Base-by-base conservation (phyloP, 2,329 filamentous ascomycete genomes). In the Aspergillus quadrilineatus region DNA sequence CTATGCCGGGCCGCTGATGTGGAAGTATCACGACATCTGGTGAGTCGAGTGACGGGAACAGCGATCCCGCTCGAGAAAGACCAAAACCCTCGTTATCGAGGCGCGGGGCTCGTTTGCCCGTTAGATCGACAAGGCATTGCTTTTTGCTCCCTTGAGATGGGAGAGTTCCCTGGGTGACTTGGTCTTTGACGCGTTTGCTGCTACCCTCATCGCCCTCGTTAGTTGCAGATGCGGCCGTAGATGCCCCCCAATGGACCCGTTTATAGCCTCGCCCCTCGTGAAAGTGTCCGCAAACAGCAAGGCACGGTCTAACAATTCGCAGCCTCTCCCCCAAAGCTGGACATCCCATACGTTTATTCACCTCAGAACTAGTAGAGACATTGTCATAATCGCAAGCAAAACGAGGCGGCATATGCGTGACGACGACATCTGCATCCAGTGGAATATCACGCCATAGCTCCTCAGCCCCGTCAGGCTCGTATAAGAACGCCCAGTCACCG, bases 251-350 rank as follows among this genome's bases (percentile, higher is more conserved):
- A 43, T 67, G 68, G 29, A 85, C 73, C 30, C 79, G 72, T 63
- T 81, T 75, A 48, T 77, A 82, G 30, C 83, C 83, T 66, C 83
- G 72, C 42, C 76, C 79, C 64, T 81, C 78, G 69, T 85, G 83
- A 37, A 84, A 79, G 72, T 86, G 83, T n/a, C 83, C 84, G 65
- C 79, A 85, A 53, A 86, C 71, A 59, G 77, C 76, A 58, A 86
- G 67, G 60, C 71, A 67, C 28, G 83, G 83, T 52, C 78, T 74
- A 29, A 82, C 73, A 34, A 71, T 69, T 66, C 73, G 73, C 50
- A 85, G 60, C 2, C 73, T 69, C 56, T 73, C 65, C 34, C 72
- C 68, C 48, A 86, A 75, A 12, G 68, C 73, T 56, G 74, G 67
- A 65, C 83, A 85, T 37, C 84, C 83, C 56, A 76, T 72, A n/a